These are phyloP conservation scores for Isabelozyma rhagii DNA, from an alignment of 805 yeast species.

Conservation along the genomic window DNA sequence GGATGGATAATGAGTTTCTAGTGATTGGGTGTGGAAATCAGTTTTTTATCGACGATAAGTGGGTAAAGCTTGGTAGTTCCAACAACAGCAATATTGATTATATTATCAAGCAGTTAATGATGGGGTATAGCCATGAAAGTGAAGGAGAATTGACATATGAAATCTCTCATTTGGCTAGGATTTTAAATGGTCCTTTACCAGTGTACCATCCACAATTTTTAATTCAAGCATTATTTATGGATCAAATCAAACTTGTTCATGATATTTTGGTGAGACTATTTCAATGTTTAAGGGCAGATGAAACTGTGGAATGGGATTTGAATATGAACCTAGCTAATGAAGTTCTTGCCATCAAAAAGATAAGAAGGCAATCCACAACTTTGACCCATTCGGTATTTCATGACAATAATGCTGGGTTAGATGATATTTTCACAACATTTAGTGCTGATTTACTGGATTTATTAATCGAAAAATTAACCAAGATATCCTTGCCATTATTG, in stretches of 20 bases:
- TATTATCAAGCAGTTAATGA: constrained; percentile 41
- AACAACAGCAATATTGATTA: constrained; percentile 44
- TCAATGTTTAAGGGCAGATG: constrained; percentile 43
- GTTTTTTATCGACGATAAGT: constrained; percentile 74
- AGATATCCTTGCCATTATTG: constrained; percentile 68
- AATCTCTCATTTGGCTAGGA: constrained; percentile 67
- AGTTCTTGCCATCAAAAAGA: constrained; percentile 6
- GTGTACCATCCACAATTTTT: constrained; percentile 87
- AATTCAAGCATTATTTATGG: constrained; percentile 68
- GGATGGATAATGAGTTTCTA: constrained; percentile 77
- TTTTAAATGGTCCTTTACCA: constrained; percentile 86
- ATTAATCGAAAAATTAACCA: constrained; percentile 58
- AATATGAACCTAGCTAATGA: constrained; percentile 19
- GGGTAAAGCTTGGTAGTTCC: constrained; percentile 30
- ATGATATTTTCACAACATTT: constrained; percentile 35
- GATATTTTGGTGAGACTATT: constrained; percentile 55
- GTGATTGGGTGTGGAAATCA: constrained; percentile 91
- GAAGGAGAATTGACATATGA: constrained; percentile 23
- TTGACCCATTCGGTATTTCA: not conserved
- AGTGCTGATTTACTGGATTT: constrained; percentile 41
- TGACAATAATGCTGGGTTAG: constrained; percentile 1
- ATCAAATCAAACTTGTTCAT: constrained; percentile 53
- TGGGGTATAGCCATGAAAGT: constrained; percentile 18
- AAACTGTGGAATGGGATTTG: constrained; percentile 30
- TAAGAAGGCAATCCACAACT: not conserved